Base-by-base conservation (phyloP, 1,284 basidiomycete genomes). In the Serendipita sp. region DNA sequence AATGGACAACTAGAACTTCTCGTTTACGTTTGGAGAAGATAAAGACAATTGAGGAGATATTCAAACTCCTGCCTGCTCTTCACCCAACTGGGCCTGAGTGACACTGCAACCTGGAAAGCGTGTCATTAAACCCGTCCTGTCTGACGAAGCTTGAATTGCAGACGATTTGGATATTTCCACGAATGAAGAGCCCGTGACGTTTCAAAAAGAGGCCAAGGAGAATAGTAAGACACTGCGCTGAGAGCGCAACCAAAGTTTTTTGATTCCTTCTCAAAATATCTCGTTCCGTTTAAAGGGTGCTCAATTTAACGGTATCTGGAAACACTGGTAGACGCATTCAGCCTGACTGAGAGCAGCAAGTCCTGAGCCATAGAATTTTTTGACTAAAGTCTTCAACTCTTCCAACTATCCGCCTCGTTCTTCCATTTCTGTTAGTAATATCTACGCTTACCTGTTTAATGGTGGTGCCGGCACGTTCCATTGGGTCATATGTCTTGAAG, bases 121-220 rank as follows among this genome's bases (percentile, higher is more conserved):
- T 12, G 35, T 72, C 74, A 2, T 69, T 67, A 43, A 74, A 73
- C 22, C 67, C 74, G 60, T 26, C 10, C 6, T 58, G 15, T 58
- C 53, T 32, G 32, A 58, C 3, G 65, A 68, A 38, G 61, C 66
- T 45, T 61, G 68, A 34, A 70, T 80, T 0, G 63, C 81, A 60
- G 72, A 76, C 1, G 82, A 84, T 34, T 69, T 88, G 50, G 84
- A 88, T 67, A 72, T 87, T 1, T 78, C 82, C 0, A 70, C 73
- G 2, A 75, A 85, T 49, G 72, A 77, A 55, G 86, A 87, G 62
- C 71, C 75, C 32, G 85, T 82, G 0, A 69, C 73, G 3, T 87
- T 81, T 72, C 84, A 80, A 60, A 79, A 83, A 0, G 42, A 88
- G 85, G 68, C 86, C 87, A 0, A 88, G 86, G 78, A 80, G 79